Evolutionary conservation across 768 basidiomycete genomes (phyloP).

Genomic region (Leucocoprinus leucothites): DNA sequence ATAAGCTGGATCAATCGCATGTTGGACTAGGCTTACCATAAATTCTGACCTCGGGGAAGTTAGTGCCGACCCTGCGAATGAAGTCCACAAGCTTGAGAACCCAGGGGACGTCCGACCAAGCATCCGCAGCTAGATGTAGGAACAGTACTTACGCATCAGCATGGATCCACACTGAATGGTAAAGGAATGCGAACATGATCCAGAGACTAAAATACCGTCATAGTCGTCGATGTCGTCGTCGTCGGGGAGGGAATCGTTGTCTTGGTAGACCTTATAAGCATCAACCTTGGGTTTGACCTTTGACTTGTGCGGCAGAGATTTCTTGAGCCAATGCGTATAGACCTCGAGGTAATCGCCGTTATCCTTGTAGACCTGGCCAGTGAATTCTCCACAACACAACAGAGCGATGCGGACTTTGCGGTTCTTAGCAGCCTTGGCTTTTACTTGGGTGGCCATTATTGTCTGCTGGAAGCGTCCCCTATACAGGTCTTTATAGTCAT

Average conservation of each 20-base stretch:
- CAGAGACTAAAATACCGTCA: slow-evolving; percentile 74
- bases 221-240: slow-evolving; percentile 50
- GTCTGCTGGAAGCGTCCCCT: too few relatives aligned
- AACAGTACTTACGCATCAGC: not conserved
- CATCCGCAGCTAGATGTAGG: slow-evolving; percentile 55
- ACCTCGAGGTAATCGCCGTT: slow-evolving; percentile 59
- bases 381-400: slow-evolving; percentile 63
- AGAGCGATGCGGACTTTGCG: slow-evolving; percentile 32
- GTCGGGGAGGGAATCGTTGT: slow-evolving; percentile 49
- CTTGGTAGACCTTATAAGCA: slow-evolving; percentile 57
- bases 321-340: slow-evolving; percentile 42
- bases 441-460: too few relatives aligned
- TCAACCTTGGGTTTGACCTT: slow-evolving; percentile 47
- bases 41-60: slow-evolving; percentile 27
- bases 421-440: too few relatives aligned
- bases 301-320: slow-evolving; percentile 20
- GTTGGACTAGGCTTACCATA: slow-evolving; percentile 46
- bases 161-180: not conserved
- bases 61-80: slow-evolving; percentile 42
- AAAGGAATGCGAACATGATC: slow-evolving; percentile 54
- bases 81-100: slow-evolving; percentile 66
- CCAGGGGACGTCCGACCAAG: slow-evolving; percentile 76
- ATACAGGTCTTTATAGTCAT: too few relatives aligned
- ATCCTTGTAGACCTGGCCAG: slow-evolving; percentile 35
- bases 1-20: not conserved